These are phyloP conservation scores for Jamesozyma rosinii DNA, from an alignment of 805 yeast species.

Conservation along the genomic window DNA sequence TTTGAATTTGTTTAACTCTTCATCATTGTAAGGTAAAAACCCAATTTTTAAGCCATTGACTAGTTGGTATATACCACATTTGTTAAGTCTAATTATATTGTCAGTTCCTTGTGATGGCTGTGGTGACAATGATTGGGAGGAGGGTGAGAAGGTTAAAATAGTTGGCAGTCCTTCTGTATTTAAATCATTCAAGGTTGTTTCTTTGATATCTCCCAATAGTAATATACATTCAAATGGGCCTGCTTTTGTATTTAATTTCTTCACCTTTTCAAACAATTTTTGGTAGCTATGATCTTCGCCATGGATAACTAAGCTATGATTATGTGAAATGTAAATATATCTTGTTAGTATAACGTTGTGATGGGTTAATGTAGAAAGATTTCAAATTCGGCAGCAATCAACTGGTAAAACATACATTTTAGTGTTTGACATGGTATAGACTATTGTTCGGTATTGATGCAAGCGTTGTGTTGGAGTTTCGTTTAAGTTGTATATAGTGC, in stretches of 20 bases:
- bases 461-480: too few species aligned
- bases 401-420: not conserved
- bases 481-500: too few species aligned
- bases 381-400: not conserved
- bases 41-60: constrained; percentile 42
- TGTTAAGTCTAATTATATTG: constrained; percentile 25
- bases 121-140: not conserved
- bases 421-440: not conserved
- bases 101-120: not conserved
- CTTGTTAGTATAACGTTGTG: not conserved
- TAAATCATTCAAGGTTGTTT: constrained; percentile 2
- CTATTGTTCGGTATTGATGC: too few species aligned
- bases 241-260: constrained; percentile 43
- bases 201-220: constrained; percentile 38
- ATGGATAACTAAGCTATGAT: constrained; percentile 13
- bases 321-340: too few species aligned
- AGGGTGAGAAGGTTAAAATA: constrained; percentile 3
- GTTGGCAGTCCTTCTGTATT: constrained; percentile 15
- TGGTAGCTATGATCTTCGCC: constrained; percentile 14
- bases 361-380: too few species aligned
- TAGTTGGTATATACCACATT: constrained; percentile 34
- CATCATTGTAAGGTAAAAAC: constrained; percentile 32
- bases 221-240: constrained; percentile 58
- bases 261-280: constrained; percentile 37
- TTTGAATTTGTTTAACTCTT: constrained; percentile 12